A percentile compares a stretch with the other conserved stretches of the same genome.
These are phyloP conservation scores for Colletotrichum liaoningense DNA, from an alignment of 2,329 filamentous ascomycete genomes.

Conservation along the genomic window DNA sequence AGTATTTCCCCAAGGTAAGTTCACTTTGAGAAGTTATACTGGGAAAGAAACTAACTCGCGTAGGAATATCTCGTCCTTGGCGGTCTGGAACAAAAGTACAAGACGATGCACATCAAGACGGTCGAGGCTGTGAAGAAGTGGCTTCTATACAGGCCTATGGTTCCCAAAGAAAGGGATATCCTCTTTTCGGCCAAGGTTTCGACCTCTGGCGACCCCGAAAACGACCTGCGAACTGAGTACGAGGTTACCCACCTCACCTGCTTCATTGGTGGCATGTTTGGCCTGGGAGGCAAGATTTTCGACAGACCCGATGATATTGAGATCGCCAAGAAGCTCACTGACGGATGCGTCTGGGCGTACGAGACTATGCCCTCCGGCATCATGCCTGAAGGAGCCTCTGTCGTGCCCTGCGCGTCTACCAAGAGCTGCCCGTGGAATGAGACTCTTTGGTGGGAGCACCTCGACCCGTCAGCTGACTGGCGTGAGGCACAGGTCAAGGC, in stretches of 20 bases:
- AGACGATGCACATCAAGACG: constrained; percentile 76
- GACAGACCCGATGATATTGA: constrained; percentile 69
- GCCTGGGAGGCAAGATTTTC: constrained; percentile 73
- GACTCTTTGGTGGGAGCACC: constrained; percentile 58
- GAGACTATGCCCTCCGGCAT: constrained; percentile 68
- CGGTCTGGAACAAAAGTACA: constrained; percentile 78
- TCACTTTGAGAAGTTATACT: background rate
- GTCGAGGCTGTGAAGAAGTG: constrained; percentile 77
- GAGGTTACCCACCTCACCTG: constrained; percentile 74
- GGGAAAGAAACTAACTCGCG: constrained; percentile 44
- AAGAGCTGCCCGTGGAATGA: constrained; percentile 65
- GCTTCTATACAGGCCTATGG: constrained; percentile 83
- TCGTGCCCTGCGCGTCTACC: constrained; percentile 60
- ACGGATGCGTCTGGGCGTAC: constrained; percentile 79
- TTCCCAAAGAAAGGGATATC: constrained; percentile 73
- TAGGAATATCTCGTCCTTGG: constrained; percentile 80
- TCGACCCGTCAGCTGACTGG: constrained; percentile 59
- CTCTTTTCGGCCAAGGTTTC: constrained; percentile 76
- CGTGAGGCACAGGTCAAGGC: constrained; percentile 56
- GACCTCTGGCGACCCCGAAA: constrained; percentile 55
- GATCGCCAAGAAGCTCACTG: constrained; percentile 71
- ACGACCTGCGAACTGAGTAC: constrained; percentile 61
- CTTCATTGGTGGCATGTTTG: constrained; percentile 79
- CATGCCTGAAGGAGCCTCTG: constrained; percentile 69
- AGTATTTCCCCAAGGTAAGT: constrained; percentile 71